These are phyloP conservation scores for Debaryomyces maramus DNA, from an alignment of 805 yeast genomes.

Conservation along the genomic window DNA sequence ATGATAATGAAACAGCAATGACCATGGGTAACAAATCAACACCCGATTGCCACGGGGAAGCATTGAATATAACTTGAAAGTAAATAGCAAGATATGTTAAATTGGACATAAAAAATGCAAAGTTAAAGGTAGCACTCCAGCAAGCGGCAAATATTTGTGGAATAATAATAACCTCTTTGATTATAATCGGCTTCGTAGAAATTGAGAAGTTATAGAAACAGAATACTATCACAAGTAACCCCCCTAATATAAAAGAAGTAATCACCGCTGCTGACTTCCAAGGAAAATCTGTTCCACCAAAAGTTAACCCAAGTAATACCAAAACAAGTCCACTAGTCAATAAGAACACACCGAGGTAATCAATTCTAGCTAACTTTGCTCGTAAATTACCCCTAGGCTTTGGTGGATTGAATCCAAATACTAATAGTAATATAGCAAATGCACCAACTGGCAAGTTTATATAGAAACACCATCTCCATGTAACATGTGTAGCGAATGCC, in stretches of 20 bases:
- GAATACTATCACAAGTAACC: slow-evolving; percentile 33
- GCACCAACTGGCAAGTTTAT: slow-evolving; percentile 70
- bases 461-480: slow-evolving; percentile 82
- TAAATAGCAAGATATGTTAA: slow-evolving; percentile 36
- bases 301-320: slow-evolving; percentile 49
- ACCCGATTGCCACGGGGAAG: slow-evolving; percentile 38
- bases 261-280: slow-evolving; percentile 61
- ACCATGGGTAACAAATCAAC: slow-evolving; percentile 37
- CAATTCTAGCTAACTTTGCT: slow-evolving; percentile 44
- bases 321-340: slow-evolving; percentile 46
- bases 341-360: slow-evolving; percentile 49
- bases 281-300: slow-evolving; percentile 52
- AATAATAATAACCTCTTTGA: slow-evolving; percentile 38
- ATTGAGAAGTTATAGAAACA: slow-evolving; percentile 40
- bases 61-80: slow-evolving; percentile 39
- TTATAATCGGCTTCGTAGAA: slow-evolving; percentile 49
- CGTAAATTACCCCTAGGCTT: slow-evolving; percentile 37
- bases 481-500: slow-evolving; percentile 53
- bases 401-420: slow-evolving; percentile 49
- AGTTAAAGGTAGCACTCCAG: slow-evolving; percentile 34
- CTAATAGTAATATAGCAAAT: slow-evolving; percentile 36
- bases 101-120: slow-evolving; percentile 40
- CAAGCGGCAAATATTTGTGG: slow-evolving; percentile 39
- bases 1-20: slow-evolving; percentile 31
- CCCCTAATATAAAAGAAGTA: slow-evolving; percentile 48